A percentile compares a stretch with the other conserved stretches of the same genome.
Conservation (phyloP, 768 basidiomycete genomes). For the Lactarius pseudohatsudake region DNA sequence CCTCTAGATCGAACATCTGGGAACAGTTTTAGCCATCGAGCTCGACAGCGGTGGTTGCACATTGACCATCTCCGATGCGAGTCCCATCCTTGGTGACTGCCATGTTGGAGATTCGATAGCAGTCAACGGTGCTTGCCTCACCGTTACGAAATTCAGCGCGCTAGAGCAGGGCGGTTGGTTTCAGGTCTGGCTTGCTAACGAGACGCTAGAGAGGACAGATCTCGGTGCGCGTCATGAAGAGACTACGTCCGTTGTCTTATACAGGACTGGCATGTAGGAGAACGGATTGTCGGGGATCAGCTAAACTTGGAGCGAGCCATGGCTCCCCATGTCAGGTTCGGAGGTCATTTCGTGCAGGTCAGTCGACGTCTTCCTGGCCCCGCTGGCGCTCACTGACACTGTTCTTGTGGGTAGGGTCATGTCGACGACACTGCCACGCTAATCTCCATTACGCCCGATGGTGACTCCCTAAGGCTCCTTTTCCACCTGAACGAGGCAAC, state of each 20-base stretch:
- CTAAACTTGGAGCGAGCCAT: constrained; percentile 96
- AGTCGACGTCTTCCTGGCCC: constrained; percentile 22
- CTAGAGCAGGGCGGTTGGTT: constrained; percentile 72
- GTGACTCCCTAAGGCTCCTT: constrained; percentile 81
- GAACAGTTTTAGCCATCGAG: constrained; percentile 63
- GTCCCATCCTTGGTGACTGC: constrained; percentile 81
- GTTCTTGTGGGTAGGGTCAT: constrained; percentile 63
- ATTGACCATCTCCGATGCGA: constrained; percentile 70
- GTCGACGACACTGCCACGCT: constrained; percentile 88
- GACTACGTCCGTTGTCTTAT: constrained; percentile 2
- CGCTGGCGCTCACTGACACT: not conserved
- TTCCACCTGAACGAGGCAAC: constrained; percentile 74
- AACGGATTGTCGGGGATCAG: constrained; percentile 71
- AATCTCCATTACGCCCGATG: constrained; percentile 63
- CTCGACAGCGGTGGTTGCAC: constrained; percentile 77
- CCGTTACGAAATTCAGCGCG: constrained; percentile 81
- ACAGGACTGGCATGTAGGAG: constrained; percentile 48
- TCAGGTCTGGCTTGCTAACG: constrained; percentile 93
- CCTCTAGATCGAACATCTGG: constrained; percentile 84
- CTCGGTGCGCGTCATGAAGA: constrained; percentile 54
- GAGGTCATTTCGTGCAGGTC: constrained; percentile 98
- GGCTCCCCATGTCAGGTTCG: constrained; percentile 87
- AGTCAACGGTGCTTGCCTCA: constrained; percentile 78
- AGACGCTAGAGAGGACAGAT: constrained; percentile 89
- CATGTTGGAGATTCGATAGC: constrained; percentile 93